These are phyloP conservation scores for Linnemannia exigua DNA, from an alignment of 192 early-diverging fungal species.

Conservation along the genomic window DNA sequence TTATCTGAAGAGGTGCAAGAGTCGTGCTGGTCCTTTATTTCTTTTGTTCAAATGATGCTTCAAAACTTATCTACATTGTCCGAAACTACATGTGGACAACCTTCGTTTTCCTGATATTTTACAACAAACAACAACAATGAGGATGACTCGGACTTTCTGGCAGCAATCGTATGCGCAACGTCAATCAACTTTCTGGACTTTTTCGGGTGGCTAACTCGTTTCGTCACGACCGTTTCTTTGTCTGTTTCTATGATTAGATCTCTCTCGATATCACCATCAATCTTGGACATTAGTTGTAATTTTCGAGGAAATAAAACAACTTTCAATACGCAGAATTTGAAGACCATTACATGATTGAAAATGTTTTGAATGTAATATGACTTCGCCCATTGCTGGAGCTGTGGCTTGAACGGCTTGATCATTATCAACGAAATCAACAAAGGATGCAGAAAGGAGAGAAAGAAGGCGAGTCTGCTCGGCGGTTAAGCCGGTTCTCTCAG, in stretches of 20 bases:
- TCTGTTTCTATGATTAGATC: slow-evolving; percentile 25
- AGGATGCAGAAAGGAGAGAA: too few relatives aligned
- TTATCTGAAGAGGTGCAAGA: neutral
- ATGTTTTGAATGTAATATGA: neutral
- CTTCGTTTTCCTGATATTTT: slow-evolving; percentile 44
- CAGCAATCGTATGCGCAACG: neutral
- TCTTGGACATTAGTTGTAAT: slow-evolving; percentile 53
- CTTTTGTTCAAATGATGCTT: slow-evolving; percentile 48
- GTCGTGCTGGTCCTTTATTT: slow-evolving; percentile 3
- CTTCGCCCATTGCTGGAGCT: neutral
- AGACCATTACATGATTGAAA: neutral
- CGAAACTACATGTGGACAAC: slow-evolving; percentile 62
- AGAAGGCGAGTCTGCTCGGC: too few relatives aligned
- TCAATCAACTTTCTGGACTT: neutral
- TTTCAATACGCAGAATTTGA: slow-evolving; percentile 12
- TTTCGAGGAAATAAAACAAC: slow-evolving; percentile 48
- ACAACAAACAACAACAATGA: neutral
- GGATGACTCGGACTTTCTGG: neutral
- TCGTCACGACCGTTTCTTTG: neutral
- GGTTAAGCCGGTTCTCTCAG: neutral
- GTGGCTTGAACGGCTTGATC: neutral
- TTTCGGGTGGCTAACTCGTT: neutral
- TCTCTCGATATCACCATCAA: slow-evolving; percentile 40
- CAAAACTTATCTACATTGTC: slow-evolving; percentile 75
- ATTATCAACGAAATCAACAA: too few relatives aligned